Evolutionary conservation across 345 rosid species (phyloP), one percentile per base, ranked within the genome.

Genomic region (Combretum micranthum): DNA sequence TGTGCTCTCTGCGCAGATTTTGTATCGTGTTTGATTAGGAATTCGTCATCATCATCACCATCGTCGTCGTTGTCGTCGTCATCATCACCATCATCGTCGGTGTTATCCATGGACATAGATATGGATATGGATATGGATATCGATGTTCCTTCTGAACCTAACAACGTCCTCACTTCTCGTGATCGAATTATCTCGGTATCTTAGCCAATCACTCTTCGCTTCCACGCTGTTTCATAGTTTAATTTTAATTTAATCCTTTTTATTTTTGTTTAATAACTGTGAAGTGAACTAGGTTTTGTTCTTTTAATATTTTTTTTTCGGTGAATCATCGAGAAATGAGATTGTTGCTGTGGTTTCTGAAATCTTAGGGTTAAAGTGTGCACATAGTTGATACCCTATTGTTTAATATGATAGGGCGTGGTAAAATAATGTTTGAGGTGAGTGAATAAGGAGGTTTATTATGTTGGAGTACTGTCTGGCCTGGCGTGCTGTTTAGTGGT

Each of bases 101-200:
- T n/a, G 39, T 32, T 32, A 32, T 32, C 39, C 39, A 32, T 32
- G 39, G 39, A 32, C 39, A 32, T 3, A 11, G 69, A 22, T n/a
- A 53, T 66, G 69, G 69, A 66, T 56, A 47, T 43, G 60, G 60
- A 25, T 55, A 87, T 87, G 97, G 91, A 86, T 44, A 55, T 73
- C 50, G 88, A 90, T 55, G 71, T 76, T 21, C 79, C 79, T 16
- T 50, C 68, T n/a, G 82, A 69, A 21, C 61, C 78, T 15, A 23
- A 26, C 13, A 6, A 21, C 60, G 69, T 67, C 55, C 64, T 61
- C 55, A 63, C n/a, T 69, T 76, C 80, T 45, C 71, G 66, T 19
- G 80, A 90, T 79, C 77, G 81, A 54, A 51, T 83, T 48, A 18
- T 71, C 9, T 60, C 66, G 80, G 96, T 90, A 65, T 5, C 9